A percentile compares a stretch with the other conserved stretches of the same genome.
These are phyloP conservation scores for Madurella fahalii DNA, from an alignment of 2,329 filamentous ascomycete species.

Conservation along the genomic window DNA sequence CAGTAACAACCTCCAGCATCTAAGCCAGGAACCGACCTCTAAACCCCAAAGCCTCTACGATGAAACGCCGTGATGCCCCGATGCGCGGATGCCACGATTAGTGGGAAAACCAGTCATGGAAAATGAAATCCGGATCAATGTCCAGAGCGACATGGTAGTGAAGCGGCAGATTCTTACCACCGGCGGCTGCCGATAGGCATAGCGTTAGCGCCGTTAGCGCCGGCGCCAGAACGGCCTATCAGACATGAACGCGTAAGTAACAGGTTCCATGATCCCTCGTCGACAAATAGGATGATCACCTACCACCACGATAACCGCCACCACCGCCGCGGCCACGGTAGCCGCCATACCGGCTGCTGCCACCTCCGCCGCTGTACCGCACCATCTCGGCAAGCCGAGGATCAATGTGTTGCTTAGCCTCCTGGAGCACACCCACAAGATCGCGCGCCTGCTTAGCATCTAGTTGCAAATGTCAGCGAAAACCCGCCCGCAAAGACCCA, in stretches of 20 bases:
- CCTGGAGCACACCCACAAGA: constrained; percentile 84
- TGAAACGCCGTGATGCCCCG: constrained; percentile 15
- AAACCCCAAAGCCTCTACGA: constrained; percentile 14
- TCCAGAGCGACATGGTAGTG: neutral
- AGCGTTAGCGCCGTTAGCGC: constrained; percentile 40
- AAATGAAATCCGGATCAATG: constrained; percentile 4
- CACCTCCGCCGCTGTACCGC: constrained; percentile 82
- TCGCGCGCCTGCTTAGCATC: constrained; percentile 95
- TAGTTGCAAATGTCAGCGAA: constrained; percentile 41
- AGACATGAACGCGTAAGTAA: constrained; percentile 1
- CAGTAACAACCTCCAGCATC: constrained; percentile 3
- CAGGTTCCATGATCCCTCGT: neutral
- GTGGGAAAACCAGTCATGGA: constrained; percentile 6
- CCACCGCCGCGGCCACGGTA: constrained; percentile 57
- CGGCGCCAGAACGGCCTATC: constrained; percentile 9
- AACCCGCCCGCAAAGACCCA: neutral
- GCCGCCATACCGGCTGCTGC: constrained; percentile 68
- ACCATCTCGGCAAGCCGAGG: constrained; percentile 94
- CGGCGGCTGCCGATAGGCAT: constrained; percentile 47
- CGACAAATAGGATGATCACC: constrained; percentile 23
- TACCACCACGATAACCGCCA: constrained; percentile 45
- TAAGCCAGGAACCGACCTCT: constrained; percentile 16
- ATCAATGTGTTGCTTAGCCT: constrained; percentile 98
- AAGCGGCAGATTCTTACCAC: constrained; percentile 38
- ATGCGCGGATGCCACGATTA: constrained; percentile 8